Evolutionary conservation across 768 basidiomycete genomes (phyloP), one percentile per base, ranked within the genome.

Genomic region (Mycena floridula): DNA sequence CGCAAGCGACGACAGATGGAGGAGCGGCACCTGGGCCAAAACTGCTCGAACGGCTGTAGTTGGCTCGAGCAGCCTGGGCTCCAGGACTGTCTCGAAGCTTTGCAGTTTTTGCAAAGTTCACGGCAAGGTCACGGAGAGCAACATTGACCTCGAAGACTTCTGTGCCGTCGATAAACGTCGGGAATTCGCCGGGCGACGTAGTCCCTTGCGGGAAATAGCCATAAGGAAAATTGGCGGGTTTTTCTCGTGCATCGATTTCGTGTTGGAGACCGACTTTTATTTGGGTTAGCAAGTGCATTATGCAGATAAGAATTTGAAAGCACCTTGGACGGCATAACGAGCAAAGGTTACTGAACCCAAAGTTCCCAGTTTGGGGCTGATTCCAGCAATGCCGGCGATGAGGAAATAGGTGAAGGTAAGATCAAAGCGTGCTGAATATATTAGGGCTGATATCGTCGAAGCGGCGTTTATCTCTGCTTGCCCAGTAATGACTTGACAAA

Each of bases 401-500:
- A 67, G 44, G 46, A 64, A 67, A 49, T 69, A 69, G 2, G 65
- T 67, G 37, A 44, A 39, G 0, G 42, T 57, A 22, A 69, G 53
- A 51, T 69, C 58, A 51, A 69, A 69, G 15, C 54, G 41, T 1
- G 51, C 38, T 1, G 60, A 53, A 28, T 60, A 48, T 13, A 58
- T 43, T 21, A 68, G 41, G 3, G 66, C 59, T 37, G 57, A 57
- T 25, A 63, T 54, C 3, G 64, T 56, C 7, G 59, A 46, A 3
- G 66, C 65, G 1, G 67, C 65, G 45, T 69, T 67, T 48, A 69
- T 69, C 52, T 69, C 67, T 36, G 42, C 56, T 47, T 63, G 59
- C 1, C 63, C 63, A 5, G 61, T 61, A 20, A 53, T 59, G 26
- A 65, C 42, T 37, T 63, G 58, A 45, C 67, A 69, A 40, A 66